Evolutionary conservation across 495 filamentous ascomycete species (phyloP).

Genomic region (Rhizodiscina lignyota): DNA sequence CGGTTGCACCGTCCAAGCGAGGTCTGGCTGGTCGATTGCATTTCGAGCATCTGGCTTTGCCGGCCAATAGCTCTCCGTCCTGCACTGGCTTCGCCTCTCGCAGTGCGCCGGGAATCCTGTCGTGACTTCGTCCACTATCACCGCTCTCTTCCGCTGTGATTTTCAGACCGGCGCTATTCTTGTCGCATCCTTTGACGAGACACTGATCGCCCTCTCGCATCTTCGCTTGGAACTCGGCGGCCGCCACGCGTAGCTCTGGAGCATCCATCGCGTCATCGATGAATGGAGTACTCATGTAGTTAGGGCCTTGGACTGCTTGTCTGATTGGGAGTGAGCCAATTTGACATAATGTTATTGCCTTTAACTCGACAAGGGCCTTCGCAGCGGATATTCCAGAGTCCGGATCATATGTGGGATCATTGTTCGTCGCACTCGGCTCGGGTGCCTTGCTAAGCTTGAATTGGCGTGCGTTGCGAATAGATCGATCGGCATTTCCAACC

Average conservation of each 20-base stretch:
- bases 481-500: conserved; percentile 9
- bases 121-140: conserved; percentile 15
- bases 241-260: conserved; percentile 7
- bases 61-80: conserved; percentile 1
- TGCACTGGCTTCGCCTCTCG: conserved; percentile 2
- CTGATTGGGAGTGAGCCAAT: conserved; percentile 19
- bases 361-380: background rate
- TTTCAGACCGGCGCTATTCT: background rate
- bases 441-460: conserved; percentile 3
- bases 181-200: conserved; percentile 6
- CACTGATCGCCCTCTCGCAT: background rate
- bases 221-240: conserved; percentile 8
- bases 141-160: conserved; percentile 12
- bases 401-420: background rate
- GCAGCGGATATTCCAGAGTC: background rate
- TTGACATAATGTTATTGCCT: background rate
- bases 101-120: conserved; percentile 18
- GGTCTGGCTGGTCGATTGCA: conserved; percentile 11
- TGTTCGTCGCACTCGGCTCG: background rate
- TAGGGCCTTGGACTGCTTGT: conserved; percentile 20
- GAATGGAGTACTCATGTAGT: conserved; percentile 9
- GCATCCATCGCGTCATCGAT: conserved; percentile 8
- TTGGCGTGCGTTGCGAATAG: conserved; percentile 8
- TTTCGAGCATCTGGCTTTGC: conserved; percentile 7
- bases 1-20: background rate